Percentiles rank a stretch among this genome's conserved stretches.
Conservation (phyloP, 129 eudicot genomes). For the Calendula officinalis region DNA sequence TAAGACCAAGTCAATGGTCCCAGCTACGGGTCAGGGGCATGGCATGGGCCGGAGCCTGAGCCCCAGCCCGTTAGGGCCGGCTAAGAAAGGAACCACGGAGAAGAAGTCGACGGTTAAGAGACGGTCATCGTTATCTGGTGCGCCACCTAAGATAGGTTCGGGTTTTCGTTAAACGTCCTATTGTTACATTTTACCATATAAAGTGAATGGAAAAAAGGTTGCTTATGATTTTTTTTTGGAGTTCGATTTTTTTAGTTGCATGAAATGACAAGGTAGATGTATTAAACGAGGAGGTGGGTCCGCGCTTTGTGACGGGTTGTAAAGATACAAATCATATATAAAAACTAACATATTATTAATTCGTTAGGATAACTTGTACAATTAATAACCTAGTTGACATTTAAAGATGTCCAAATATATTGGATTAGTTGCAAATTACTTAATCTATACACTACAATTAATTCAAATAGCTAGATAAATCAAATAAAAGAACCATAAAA, state of each 20-base stretch:
- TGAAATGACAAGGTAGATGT: constrained; percentile 11
- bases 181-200: no score
- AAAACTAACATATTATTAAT: no score
- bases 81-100: constrained; percentile 42
- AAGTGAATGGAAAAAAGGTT: not conserved
- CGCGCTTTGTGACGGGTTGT: no score
- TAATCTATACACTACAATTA: no score
- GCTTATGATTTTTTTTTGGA: no score
- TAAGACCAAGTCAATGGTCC: constrained; percentile 50
- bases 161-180: constrained; percentile 19
- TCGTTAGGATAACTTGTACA: no score
- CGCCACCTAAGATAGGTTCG: constrained; percentile 53
- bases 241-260: not conserved
- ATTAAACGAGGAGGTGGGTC: not conserved
- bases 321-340: no score
- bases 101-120: constrained; percentile 53
- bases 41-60: constrained; percentile 29
- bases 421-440: no score
- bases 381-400: no score
- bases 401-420: no score
- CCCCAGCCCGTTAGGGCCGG: constrained; percentile 59
- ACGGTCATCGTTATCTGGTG: constrained; percentile 59
- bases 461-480: no score
- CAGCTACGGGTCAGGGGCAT: constrained; percentile 9
- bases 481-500: no score